phyloP scores from a whole-genome alignment of 257 asterid species.

The Cynanchum wilfordii region DNA sequence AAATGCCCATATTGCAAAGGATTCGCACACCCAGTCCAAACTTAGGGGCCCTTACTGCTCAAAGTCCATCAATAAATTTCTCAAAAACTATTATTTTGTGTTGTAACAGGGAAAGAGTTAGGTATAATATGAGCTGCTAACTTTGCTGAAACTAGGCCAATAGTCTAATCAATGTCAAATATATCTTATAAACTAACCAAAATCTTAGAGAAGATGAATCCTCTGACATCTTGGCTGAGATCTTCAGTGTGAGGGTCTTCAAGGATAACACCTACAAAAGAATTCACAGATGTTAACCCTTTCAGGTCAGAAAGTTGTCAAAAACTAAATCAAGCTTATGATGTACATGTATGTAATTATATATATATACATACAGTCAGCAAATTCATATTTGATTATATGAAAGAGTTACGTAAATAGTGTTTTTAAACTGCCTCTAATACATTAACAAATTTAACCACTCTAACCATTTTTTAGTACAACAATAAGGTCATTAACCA shows the following conservation, averaged over 20 bases:
- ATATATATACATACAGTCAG: neutral
- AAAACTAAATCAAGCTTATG: neutral
- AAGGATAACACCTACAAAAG: constrained; percentile 78
- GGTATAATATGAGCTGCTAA: neutral
- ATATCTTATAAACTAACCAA: constrained; percentile 50
- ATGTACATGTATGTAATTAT: neutral
- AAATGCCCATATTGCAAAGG: neutral
- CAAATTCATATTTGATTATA: neutral
- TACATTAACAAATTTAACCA: neutral
- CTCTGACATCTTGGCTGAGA: constrained; percentile 97
- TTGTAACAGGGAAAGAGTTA: neutral
- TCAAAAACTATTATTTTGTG: neutral
- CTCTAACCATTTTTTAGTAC: neutral
- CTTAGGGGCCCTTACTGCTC: neutral
- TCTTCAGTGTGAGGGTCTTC: constrained; percentile 99
- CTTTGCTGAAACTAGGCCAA: neutral
- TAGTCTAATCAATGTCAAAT: neutral
- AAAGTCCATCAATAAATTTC: neutral
- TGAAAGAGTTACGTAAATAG: neutral
- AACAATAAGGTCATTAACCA: neutral
- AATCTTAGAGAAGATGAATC: constrained; percentile 87
- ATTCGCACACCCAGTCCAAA: neutral
- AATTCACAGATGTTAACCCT: neutral
- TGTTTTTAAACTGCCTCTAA: neutral
- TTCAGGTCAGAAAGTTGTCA: neutral